phyloP scores from a whole-genome alignment of 768 basidiomycete genomes.

The Pleurotus cornucopiae region DNA sequence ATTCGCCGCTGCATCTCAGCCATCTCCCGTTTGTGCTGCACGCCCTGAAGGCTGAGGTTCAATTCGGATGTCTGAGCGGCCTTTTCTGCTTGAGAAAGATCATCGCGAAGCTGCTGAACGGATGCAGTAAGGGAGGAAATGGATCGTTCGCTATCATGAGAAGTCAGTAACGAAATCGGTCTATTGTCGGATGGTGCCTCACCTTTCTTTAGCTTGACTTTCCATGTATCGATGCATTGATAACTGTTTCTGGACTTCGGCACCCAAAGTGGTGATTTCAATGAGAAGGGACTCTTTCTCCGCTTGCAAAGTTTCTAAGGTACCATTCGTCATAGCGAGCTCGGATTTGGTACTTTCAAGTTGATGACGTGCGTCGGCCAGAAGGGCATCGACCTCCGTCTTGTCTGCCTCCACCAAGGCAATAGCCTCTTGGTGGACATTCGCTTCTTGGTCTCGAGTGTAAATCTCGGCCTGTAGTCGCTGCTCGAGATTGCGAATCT shows the following conservation, averaged over 20 bases:
- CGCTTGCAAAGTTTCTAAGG: constrained; percentile 34
- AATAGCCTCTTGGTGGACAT: constrained; percentile 27
- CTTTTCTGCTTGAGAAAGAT: constrained; percentile 53
- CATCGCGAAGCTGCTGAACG: constrained; percentile 35
- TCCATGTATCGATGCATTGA: constrained; percentile 63
- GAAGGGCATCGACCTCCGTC: constrained; percentile 26
- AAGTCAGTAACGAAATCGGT: neutral
- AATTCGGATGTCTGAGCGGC: constrained; percentile 59
- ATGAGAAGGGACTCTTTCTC: constrained; percentile 52
- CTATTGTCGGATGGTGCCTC: constrained; percentile 11
- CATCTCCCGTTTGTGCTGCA: constrained; percentile 65
- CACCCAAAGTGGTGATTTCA: constrained; percentile 54
- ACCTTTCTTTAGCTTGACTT: constrained; percentile 62
- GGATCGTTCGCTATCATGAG: constrained; percentile 43
- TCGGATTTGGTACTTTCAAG: constrained; percentile 31
- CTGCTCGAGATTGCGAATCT: constrained; percentile 30
- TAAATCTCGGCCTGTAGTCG: constrained; percentile 36
- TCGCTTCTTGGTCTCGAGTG: constrained; percentile 26
- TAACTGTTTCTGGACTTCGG: constrained; percentile 60
- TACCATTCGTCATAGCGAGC: constrained; percentile 34
- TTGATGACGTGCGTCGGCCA: constrained; percentile 31
- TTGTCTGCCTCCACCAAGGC: constrained; percentile 20
- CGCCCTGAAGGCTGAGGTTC: constrained; percentile 56
- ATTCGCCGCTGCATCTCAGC: constrained; percentile 57
- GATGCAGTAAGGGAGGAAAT: constrained; percentile 34